Base-by-base conservation (phyloP, 345 rosid species). In the Linum usitatissimum region DNA sequence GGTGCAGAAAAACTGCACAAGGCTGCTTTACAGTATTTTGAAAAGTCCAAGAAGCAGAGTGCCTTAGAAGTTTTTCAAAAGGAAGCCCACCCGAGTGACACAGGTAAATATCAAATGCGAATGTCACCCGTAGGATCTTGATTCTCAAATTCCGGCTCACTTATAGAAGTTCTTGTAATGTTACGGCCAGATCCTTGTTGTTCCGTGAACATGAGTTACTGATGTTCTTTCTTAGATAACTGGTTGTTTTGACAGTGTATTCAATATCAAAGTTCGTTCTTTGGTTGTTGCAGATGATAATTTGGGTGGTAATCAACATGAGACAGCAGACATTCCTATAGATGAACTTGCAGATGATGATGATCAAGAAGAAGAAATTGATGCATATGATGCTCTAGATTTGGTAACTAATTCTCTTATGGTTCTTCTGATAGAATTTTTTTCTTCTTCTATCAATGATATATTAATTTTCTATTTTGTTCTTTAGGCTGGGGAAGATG, bases 1-100 rank as follows among this genome's bases (percentile, higher is more conserved):
- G 96, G 92, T 61, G 91, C 86, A 21, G 81, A 85, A 71, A 84
- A 81, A 68, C 73, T 86, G 62, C 71, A 79, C 61, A 93, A 86
- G 81, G 76, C 78, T 63, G 82, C 80, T 72, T 76, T 79, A 38
- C 86, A 82, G 39, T 83, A 86, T 64, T 90, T 90, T 81, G 91
- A 84, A 71, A 90, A 81, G 79, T 83, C 83, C 53, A 91, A 77
- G 77, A 84, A 78, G 73, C 65, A 73, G 19, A 76, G 81, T 66
- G 72, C 70, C 62, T n/a, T 73, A 55, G 87, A 80, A 73, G 69
- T 72, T 40, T 68, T 63, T 66, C 79, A 81, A 65, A 68, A 59
- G 72, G 75, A 81, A 66, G 76, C 61, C 19, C 80, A 64, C 21
- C 75, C 76, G 67, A 73, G 49, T 58, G 49, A 67, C 70, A 74